Conservation (phyloP, 805 yeast genomes). For the Myxozyma vanderwaltii region DNA sequence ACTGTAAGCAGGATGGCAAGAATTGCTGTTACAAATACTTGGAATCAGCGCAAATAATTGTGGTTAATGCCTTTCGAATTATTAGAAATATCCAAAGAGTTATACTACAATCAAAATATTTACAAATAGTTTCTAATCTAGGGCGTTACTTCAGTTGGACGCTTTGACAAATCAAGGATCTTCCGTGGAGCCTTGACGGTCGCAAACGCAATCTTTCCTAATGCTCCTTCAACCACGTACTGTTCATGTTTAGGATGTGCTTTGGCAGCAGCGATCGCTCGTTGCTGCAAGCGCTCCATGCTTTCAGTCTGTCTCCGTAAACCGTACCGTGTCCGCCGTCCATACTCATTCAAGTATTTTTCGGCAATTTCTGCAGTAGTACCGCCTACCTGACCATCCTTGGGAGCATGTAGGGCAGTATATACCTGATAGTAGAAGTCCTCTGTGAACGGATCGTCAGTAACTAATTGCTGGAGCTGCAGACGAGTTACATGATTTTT, state of each 20-base stretch:
- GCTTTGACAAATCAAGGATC: slow-evolving; percentile 57
- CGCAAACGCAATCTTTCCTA: slow-evolving; percentile 81
- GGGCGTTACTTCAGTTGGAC: background rate
- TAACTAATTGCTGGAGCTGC: slow-evolving; percentile 91
- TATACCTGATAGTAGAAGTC: slow-evolving; percentile 95
- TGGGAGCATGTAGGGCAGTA: slow-evolving; percentile 61
- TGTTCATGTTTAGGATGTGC: slow-evolving; percentile 66
- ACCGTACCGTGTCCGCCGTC: slow-evolving; percentile 34
- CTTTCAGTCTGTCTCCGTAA: slow-evolving; percentile 51
- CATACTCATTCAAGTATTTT: slow-evolving; percentile 31
- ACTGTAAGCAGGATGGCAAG: background rate
- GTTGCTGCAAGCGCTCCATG: slow-evolving; percentile 94
- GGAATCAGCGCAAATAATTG: no score
- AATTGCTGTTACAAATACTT: no score
- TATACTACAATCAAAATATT: background rate
- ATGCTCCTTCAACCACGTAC: slow-evolving; percentile 76
- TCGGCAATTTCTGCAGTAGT: slow-evolving; percentile 28
- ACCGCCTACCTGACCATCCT: slow-evolving; percentile 18
- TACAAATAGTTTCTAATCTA: no score
- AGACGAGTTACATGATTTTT: slow-evolving; percentile 93
- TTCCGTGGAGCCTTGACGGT: slow-evolving; percentile 86
- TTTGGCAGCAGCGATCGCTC: slow-evolving; percentile 92
- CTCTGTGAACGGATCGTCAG: slow-evolving; percentile 96
- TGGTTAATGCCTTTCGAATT: no score
- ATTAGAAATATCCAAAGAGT: background rate